Conservation (phyloP, 179 eudicot species). For the Gypsophila paniculata region DNA sequence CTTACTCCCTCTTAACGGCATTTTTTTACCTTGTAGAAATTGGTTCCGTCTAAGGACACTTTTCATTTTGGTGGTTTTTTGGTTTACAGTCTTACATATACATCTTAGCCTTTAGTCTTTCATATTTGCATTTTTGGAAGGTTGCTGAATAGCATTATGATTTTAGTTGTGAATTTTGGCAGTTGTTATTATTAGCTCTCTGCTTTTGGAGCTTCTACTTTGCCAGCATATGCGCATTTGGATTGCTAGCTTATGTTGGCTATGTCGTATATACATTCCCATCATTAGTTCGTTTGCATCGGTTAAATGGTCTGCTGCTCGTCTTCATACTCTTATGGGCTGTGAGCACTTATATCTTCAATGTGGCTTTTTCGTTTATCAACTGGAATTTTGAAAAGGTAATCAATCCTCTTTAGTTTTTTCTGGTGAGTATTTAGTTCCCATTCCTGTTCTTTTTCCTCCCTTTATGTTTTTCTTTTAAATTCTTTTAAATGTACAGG, state of each 20-base stretch:
- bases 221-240: slow-evolving; percentile 94
- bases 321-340: slow-evolving; percentile 98
- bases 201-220: slow-evolving; percentile 95
- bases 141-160: slow-evolving; percentile 24
- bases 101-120: neutral
- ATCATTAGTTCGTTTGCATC: slow-evolving; percentile 83
- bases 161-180: slow-evolving; percentile 43
- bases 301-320: slow-evolving; percentile 85
- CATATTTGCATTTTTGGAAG: neutral
- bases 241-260: slow-evolving; percentile 92
- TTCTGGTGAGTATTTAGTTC: slow-evolving; percentile 3
- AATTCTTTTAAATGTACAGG: slow-evolving; percentile 37
- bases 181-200: slow-evolving; percentile 84
- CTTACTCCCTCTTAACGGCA: neutral
- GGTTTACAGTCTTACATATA: too few species aligned
- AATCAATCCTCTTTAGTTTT: slow-evolving; percentile 20
- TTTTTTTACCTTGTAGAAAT: neutral
- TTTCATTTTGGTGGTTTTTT: too few species aligned
- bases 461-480: neutral
- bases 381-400: slow-evolving; percentile 76
- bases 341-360: slow-evolving; percentile 81
- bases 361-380: slow-evolving; percentile 69
- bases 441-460: neutral
- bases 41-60: neutral
- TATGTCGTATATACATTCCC: slow-evolving; percentile 82